Base-by-base conservation (phyloP, 352 stramenopile species). In the Plasmopara viticola region DNA sequence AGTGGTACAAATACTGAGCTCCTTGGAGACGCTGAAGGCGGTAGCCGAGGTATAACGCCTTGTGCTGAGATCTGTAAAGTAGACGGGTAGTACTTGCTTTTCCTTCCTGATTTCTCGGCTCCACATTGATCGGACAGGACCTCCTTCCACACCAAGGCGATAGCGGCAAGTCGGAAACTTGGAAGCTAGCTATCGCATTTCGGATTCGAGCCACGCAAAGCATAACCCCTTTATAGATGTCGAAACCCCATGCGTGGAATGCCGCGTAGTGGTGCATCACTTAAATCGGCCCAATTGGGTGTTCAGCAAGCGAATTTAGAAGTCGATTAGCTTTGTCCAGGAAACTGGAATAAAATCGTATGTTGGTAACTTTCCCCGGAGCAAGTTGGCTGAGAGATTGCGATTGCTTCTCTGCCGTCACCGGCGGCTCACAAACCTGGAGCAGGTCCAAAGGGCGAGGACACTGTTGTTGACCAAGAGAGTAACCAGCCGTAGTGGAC, bases 301-400 rank as follows among this genome's bases (percentile, higher is more conserved):
- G 14, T 42, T 43, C 15, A 29, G 15, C 12, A 15, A 20, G 18
- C 58, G 47, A 37, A 62, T 53, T 8, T 25, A 38, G 2, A 31
- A 33, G 20, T 3, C 20, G 14, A 50, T 47, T 0, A 55, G 29
- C 37, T 34, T 53, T 51, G 56, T 78, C 37, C 59, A 61, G 50
- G 81, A 88, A 18, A 4, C 18, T 41, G 12, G 37, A 7, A 17
- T 13, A 41, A 8, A 13, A 41, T 2, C 37, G 37, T 8, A 1
- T 15, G 37, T 15, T 41, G 9, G 2, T 15, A 15, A 13, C 1
- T 1, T 6, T 14, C 5, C 35, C 7, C 12, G 37, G 13, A 8
- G 5, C 13, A 41, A 41, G 1, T 18, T 41, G 13, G 7, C 9
- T n/a, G 5, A 41, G 37, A 18, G 18, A 41, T 41, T 4, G 12